Evolutionary conservation across 139 green algal species (phyloP), one percentile per base, ranked within the genome.

Genomic region (Chlorella vulgaris): DNA sequence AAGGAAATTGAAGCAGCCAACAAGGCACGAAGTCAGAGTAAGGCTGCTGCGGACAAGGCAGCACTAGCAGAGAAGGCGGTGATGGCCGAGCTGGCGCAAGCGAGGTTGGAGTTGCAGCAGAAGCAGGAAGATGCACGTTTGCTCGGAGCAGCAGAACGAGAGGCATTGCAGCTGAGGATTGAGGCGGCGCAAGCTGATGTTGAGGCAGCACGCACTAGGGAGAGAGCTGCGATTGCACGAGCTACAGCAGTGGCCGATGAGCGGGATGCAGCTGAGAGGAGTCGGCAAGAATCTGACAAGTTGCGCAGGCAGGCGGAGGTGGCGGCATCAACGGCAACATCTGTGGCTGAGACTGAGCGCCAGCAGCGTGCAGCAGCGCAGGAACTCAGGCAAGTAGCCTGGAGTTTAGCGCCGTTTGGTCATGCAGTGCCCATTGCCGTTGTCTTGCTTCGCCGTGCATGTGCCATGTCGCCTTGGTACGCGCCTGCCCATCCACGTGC

Each of bases 271-370:
- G 69, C 69, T 21, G 69, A 76, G 69, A 8, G 8, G 13, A 53
- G 24, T 2, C 69, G 69, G 6, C 43, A 76, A 22, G 69, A 76
- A 42, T 42, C 69, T 51, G 69, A 76, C 10, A 29, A 21, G 28
- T n/a, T 29, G 8, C n/a, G 43, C 42, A 42, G 69, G 69, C 43
- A 76, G 69, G 69, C 69, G 0, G 69, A 76, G 69, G 28, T 63
- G 43, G 69, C 29, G 4, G 69, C 69, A 18, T 76, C 69, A n/a
- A 42, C 69, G 7, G 69, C 69, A 28, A 19, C 42, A 3, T 29
- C 69, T 29, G n/a, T 76, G 43, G 69, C 69, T 15, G 69, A 76
- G n/a, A n/a, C 69, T 21, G 69, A 76, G 42, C 69, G 69, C n/a
- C 69, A 62, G 69, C 43, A 76, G 43, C 69, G 69, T 1, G 69